Base-by-base conservation (phyloP, 1,284 basidiomycete genomes). In the Heliocybe sulcata region DNA sequence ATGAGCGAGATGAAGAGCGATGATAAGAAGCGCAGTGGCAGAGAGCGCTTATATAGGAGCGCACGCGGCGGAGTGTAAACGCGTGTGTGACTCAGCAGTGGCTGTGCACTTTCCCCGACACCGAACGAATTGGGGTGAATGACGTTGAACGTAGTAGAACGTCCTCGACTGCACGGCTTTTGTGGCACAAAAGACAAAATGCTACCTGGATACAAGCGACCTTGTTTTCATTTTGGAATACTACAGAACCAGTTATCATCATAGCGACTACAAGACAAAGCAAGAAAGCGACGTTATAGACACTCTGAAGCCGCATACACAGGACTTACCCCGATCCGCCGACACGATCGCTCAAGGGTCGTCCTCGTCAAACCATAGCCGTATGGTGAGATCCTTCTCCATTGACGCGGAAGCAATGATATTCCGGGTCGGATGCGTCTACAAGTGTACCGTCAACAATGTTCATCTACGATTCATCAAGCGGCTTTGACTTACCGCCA, bases 371-470 rank as follows among this genome's bases (percentile, higher is more conserved):
- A 77, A 74, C 92, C 92, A 94, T 25, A 94, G 63, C 55, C 85
- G 80, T 61, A 94, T 90, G 1, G 82, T 84, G 56, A 89, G 70
- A 63, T 94, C 92, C 63, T 90, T 90, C 63, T 94, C 92, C 78
- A 91, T 85, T 12, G 84, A 81, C 25, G 89, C 90, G 6, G 90
- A 90, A 6, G 90, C 92, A 58, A 94, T 86, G 54, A 90, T 83
- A 54, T 75, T 76, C 57, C 73, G 78, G 29, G 73, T 79, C 1
- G 91, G 90, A 69, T 92, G 88, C 1, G 83, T 79, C 90, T 92
- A 56, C 19, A 45, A 56, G 55, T 1, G 19, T 20, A 33, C 42
- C n/a, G 23, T 27, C 38, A 48, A 49, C 23, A 12, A 22, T 6
- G 12, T 29, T 27, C 26, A 12, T 9, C 48, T 33, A 33, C 45